phyloP scores from a whole-genome alignment of 2,329 filamentous ascomycete species.

The Ambrosiella beaveri region DNA sequence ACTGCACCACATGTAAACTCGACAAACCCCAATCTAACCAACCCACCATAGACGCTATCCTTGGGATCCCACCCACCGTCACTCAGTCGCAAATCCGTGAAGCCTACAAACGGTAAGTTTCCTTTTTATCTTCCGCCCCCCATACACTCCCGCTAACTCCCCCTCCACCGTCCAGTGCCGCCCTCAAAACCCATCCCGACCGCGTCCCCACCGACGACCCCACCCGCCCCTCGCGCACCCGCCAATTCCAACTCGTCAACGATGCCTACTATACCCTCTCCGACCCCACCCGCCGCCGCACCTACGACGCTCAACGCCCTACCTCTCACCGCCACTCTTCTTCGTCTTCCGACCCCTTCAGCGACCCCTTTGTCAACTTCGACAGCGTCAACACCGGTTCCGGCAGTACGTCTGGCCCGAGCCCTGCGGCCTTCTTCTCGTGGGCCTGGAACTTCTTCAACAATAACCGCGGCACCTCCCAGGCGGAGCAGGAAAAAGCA shows the following conservation, averaged over 20 bases:
- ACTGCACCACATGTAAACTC: background rate
- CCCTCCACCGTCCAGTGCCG: slow-evolving; percentile 40
- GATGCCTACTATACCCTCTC: slow-evolving; percentile 88
- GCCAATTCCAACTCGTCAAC: slow-evolving; percentile 80
- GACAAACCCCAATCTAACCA: background rate
- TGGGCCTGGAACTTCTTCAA: slow-evolving; percentile 58
- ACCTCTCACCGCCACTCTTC: slow-evolving; percentile 18
- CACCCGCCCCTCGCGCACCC: slow-evolving; percentile 65
- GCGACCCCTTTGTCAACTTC: slow-evolving; percentile 29
- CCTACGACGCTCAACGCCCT: slow-evolving; percentile 57
- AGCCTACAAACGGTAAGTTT: slow-evolving; percentile 70
- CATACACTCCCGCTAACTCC: background rate
- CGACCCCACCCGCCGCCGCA: slow-evolving; percentile 55
- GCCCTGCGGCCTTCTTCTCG: slow-evolving; percentile 38
- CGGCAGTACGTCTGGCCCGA: slow-evolving; percentile 14
- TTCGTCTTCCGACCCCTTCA: slow-evolving; percentile 11
- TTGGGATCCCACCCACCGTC: slow-evolving; percentile 57
- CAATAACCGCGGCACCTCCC: slow-evolving; percentile 15
- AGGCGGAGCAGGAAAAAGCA: slow-evolving; percentile 22
- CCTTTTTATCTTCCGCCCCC: background rate
- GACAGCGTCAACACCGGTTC: slow-evolving; percentile 18
- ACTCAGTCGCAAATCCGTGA: slow-evolving; percentile 71
- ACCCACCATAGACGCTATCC: slow-evolving; percentile 44
- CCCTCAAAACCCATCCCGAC: slow-evolving; percentile 84
- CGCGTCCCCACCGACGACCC: slow-evolving; percentile 71